These are phyloP conservation scores for Russula griseocarnosa DNA, from an alignment of 768 basidiomycete genomes.

Conservation along the genomic window DNA sequence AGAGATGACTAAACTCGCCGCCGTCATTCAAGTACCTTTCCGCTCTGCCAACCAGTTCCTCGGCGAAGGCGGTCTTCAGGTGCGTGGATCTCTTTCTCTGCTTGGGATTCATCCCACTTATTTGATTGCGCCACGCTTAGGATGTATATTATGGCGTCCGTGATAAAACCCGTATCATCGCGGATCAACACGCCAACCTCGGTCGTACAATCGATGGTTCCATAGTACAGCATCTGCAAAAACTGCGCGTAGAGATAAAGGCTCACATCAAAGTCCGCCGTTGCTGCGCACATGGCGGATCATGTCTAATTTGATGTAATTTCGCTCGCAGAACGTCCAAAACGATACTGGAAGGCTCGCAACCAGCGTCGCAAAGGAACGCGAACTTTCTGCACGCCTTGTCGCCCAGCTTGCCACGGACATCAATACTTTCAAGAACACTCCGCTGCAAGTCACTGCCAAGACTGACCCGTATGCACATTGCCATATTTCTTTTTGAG, in stretches of 20 bases:
- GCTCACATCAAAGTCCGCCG: conserved; percentile 84
- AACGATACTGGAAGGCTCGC: conserved; percentile 94
- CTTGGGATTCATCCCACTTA: background rate
- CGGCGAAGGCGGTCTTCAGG: conserved; percentile 94
- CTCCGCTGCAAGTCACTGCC: conserved; percentile 77
- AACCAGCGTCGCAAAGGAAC: conserved; percentile 86
- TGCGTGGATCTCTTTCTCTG: conserved; percentile 31
- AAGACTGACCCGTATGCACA: conserved; percentile 78
- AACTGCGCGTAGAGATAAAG: conserved; percentile 92
- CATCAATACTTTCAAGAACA: conserved; percentile 93
- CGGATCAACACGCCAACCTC: conserved; percentile 94
- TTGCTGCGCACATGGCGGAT: background rate
- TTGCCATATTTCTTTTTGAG: conserved; percentile 30
- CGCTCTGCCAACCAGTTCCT: conserved; percentile 94
- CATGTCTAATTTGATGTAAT: background rate
- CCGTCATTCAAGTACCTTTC: conserved; percentile 97
- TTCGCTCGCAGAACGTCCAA: conserved; percentile 69
- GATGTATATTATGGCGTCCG: conserved; percentile 91
- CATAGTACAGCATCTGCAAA: conserved; percentile 96
- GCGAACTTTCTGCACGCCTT: conserved; percentile 78
- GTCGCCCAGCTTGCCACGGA: conserved; percentile 84
- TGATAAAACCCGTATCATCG: conserved; percentile 88
- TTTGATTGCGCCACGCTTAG: conserved; percentile 36
- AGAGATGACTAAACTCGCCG: conserved; percentile 89
- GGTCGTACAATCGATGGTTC: conserved; percentile 95